These are phyloP conservation scores for Cutaneotrichosporon sp. DNA, from an alignment of 1,284 basidiomycete genomes.

Conservation along the genomic window DNA sequence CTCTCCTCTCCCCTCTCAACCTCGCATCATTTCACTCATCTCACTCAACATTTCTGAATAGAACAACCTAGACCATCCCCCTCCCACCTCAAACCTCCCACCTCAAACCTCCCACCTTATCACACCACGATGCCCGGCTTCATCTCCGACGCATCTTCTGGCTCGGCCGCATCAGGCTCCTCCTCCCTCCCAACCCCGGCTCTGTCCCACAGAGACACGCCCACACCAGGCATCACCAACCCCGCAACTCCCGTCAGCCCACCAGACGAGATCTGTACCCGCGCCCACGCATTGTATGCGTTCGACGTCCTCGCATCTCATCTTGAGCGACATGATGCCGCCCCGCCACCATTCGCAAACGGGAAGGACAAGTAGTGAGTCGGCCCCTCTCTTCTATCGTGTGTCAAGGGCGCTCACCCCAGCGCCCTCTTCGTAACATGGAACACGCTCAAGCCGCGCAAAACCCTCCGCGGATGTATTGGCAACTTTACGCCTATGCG, in stretches of 20 bases:
- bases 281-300: conserved; percentile 56
- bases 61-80: not conserved
- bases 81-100: not conserved
- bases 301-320: conserved; percentile 56
- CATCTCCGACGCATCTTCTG: not conserved
- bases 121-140: not conserved
- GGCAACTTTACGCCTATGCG: conserved; percentile 83
- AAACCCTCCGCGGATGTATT: conserved; percentile 82
- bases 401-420: conserved; percentile 7
- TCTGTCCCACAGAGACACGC: conserved; percentile 12
- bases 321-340: conserved; percentile 31
- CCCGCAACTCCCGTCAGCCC: conserved; percentile 23
- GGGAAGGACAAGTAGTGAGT: conserved; percentile 39
- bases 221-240: conserved; percentile 21
- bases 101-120: too few species aligned
- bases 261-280: conserved; percentile 31
- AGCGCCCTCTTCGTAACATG: conserved; percentile 97
- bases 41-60: not conserved
- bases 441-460: conserved; percentile 60
- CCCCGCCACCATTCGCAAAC: conserved; percentile 31
- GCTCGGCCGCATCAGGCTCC: not conserved
- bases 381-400: not conserved
- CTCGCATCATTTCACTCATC: not conserved
- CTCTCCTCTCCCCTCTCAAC: not conserved
- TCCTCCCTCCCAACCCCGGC: conserved; percentile 9